Conservation (phyloP, 768 basidiomycete species). For the Strobilomyces confusus region DNA sequence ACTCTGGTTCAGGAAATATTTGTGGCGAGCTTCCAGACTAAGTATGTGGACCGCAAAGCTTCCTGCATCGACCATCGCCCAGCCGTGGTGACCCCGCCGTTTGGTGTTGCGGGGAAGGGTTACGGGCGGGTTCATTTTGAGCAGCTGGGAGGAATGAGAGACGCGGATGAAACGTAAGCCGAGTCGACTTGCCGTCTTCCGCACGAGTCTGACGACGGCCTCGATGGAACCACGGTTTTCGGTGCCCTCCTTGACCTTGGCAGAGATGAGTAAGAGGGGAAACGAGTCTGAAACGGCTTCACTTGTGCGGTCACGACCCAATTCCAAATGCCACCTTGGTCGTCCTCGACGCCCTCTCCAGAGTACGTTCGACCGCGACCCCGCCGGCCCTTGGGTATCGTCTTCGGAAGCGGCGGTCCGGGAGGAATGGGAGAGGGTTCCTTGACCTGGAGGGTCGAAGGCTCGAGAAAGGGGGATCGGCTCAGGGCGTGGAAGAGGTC, state of each 20-base stretch:
- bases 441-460: slow-evolving; percentile 49
- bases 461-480: slow-evolving; percentile 67
- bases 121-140: slow-evolving; percentile 54
- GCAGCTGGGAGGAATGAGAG: slow-evolving; percentile 42
- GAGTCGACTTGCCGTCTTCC: slow-evolving; percentile 57
- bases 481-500: slow-evolving; percentile 54
- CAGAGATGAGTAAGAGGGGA: not conserved
- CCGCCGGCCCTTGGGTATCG: slow-evolving; percentile 57
- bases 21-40: slow-evolving; percentile 59
- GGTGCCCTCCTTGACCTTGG: slow-evolving; percentile 79
- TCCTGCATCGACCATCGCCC: slow-evolving; percentile 83
- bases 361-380: slow-evolving; percentile 63
- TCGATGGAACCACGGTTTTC: slow-evolving; percentile 78
- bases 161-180: not conserved
- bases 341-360: slow-evolving; percentile 55
- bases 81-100: slow-evolving; percentile 60
- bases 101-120: slow-evolving; percentile 61
- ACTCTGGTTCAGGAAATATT: slow-evolving; percentile 49
- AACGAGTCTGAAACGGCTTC: not conserved
- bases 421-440: slow-evolving; percentile 46
- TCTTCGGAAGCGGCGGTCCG: slow-evolving; percentile 58
- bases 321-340: slow-evolving; percentile 61
- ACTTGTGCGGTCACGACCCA: slow-evolving; percentile 79
- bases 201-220: slow-evolving; percentile 62
- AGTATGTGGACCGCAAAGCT: slow-evolving; percentile 77